Percentiles rank a stretch among this genome's conserved stretches.
Conservation (phyloP, 2,329 filamentous ascomycete species). For the Pseudogymnoascus sp. region DNA sequence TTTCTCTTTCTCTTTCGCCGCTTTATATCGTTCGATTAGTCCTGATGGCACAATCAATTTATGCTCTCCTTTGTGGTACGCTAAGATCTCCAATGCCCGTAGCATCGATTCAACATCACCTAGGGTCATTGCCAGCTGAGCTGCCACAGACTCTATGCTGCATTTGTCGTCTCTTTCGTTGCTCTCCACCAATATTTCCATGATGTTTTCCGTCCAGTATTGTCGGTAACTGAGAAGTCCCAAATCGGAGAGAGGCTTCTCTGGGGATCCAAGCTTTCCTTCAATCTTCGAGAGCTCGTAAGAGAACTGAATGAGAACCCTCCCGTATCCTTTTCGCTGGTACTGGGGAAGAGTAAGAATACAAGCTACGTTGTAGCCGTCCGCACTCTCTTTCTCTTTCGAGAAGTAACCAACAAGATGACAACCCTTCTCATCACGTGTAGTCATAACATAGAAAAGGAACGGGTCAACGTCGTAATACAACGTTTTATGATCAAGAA, state of each 20-base stretch:
- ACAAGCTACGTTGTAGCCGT: constrained; percentile 96
- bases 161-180: constrained; percentile 62
- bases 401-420: constrained; percentile 99
- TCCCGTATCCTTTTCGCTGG: constrained; percentile 88
- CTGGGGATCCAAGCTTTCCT: constrained; percentile 87
- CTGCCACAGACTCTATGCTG: constrained; percentile 78
- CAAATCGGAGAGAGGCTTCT: constrained; percentile 91
- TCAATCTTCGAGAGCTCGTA: constrained; percentile 96
- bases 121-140: constrained; percentile 84
- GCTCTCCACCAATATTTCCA: constrained; percentile 72
- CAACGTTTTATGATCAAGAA: constrained; percentile 93
- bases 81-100: constrained; percentile 87
- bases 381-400: constrained; percentile 95
- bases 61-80: constrained; percentile 94
- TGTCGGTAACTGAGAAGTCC: constrained; percentile 90
- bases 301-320: constrained; percentile 90
- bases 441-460: constrained; percentile 96
- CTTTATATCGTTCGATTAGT: constrained; percentile 55
- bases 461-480: constrained; percentile 99
- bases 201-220: constrained; percentile 93
- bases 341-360: constrained; percentile 95
- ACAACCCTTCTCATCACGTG: constrained; percentile 77
- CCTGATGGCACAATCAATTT: constrained; percentile 88
- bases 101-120: constrained; percentile 93
- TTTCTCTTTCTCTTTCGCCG: constrained; percentile 70